phyloP scores from a whole-genome alignment of 2,329 filamentous ascomycete species.

The Ceratocystis huliohia region DNA sequence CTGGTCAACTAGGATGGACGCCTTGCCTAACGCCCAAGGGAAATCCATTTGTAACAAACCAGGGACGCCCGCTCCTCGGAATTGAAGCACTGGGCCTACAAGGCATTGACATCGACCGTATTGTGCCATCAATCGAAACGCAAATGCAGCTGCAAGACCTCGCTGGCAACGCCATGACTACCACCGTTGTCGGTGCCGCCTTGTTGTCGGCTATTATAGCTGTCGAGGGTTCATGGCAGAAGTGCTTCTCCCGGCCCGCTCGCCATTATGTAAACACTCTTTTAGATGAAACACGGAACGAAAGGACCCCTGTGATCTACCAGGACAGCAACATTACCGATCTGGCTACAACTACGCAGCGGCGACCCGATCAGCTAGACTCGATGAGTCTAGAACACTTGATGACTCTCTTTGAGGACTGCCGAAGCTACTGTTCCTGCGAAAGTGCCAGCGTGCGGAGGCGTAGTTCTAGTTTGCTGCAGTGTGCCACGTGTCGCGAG shows the following conservation, averaged over 20 bases:
- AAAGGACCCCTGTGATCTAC: not conserved
- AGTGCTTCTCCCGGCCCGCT: slow-evolving; percentile 1
- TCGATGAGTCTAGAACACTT: not conserved
- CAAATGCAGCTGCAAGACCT: slow-evolving; percentile 52
- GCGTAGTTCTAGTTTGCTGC: slow-evolving; percentile 22
- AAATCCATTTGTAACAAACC: slow-evolving; percentile 46
- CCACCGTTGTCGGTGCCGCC: slow-evolving; percentile 54
- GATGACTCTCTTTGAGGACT: not conserved
- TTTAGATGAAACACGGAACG: not conserved
- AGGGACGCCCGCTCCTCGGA: slow-evolving; percentile 48
- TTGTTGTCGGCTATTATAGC: slow-evolving; percentile 46
- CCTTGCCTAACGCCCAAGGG: slow-evolving; percentile 58
- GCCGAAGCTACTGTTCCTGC: slow-evolving; percentile 28
- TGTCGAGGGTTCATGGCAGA: not conserved
- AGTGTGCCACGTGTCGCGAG: slow-evolving; percentile 28
- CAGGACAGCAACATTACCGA: not conserved
- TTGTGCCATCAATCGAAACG: slow-evolving; percentile 52
- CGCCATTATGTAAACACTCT: slow-evolving; percentile 11
- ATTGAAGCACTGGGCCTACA: slow-evolving; percentile 53
- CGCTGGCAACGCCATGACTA: slow-evolving; percentile 69
- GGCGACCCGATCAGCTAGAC: not conserved
- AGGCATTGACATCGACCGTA: slow-evolving; percentile 50
- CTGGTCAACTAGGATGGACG: slow-evolving; percentile 43
- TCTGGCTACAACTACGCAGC: not conserved
- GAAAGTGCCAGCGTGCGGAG: slow-evolving; percentile 27